Evolutionary conservation across 1,284 basidiomycete genomes (phyloP), one percentile per base, ranked within the genome.

Genomic region (Moesziomyces aphidis): DNA sequence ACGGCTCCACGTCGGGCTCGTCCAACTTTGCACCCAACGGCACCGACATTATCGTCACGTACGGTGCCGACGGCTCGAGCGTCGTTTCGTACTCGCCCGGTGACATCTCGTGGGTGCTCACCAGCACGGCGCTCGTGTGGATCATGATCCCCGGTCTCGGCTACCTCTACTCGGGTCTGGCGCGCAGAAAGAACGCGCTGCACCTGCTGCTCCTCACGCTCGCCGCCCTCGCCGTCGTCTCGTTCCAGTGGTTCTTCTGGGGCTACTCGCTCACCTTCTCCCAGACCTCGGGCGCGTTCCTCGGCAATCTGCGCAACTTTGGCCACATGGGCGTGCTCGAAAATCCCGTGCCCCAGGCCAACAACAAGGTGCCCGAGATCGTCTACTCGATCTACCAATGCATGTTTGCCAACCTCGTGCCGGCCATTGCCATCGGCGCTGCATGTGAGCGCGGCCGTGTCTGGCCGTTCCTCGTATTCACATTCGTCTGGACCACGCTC

Each of bases 371-470:
- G 8, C 87, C 88, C 21, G 87, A 87, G 62, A 86, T 88, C 58
- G 86, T 82, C 56, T 85, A 82, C 73, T 90, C 45, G 89, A 45
- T 79, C 61, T 80, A 79, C 61, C 77, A 81, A 68, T 74, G 71
- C 73, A 81, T 86, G 81, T 86, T 85, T 61, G 87, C 87, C 50
- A 85, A 85, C 67, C 83, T 88, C 22, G 87, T 87, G 3, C 87
- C 88, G 2, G 87, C 87, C 54, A 87, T 89, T 55, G 81, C 87
- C 26, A 86, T 89, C 61, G 88, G 88, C 55, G 88, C 88, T 5
- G 90, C 95, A 17, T 94, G 94, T 4, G 95, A 97, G 85, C 90
- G 95, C 55, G 93, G 92, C 15, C 89, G 95, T 46, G 90, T 95
- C 43, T 87, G 94, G 26, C 95, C 95, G 0, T 91, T 93, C 22